phyloP scores from a whole-genome alignment of 305 asterid genomes.

The Solanum hybrid region DNA sequence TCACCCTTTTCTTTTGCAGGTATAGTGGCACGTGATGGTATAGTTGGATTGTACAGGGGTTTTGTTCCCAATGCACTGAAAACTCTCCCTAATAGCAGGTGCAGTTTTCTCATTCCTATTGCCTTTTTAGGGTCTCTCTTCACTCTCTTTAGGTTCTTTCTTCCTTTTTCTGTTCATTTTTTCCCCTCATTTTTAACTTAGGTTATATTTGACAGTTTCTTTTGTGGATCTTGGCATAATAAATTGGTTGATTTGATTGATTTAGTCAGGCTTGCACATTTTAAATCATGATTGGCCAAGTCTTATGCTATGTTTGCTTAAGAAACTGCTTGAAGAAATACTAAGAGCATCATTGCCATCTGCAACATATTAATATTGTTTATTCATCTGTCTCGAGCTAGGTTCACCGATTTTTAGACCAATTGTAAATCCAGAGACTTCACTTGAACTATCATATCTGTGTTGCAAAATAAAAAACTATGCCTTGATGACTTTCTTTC shows the following conservation, averaged over 20 bases:
- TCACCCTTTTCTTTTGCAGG: constrained; percentile 33
- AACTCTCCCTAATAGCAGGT: constrained; percentile 91
- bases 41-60: constrained; percentile 69
- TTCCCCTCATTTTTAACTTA: not conserved
- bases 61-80: constrained; percentile 75
- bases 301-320: not conserved
- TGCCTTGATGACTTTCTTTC: not conserved
- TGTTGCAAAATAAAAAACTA: not conserved
- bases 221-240: not conserved
- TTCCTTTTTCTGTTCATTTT: not conserved
- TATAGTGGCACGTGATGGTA: constrained; percentile 72
- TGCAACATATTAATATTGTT: not conserved
- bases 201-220: not conserved
- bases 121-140: not conserved
- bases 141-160: not conserved
- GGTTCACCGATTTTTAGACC: not conserved
- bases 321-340: not conserved
- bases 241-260: not conserved
- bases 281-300: not conserved
- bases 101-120: constrained; percentile 7
- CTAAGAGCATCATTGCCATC: not conserved
- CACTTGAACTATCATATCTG: not conserved
- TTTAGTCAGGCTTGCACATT: not conserved
- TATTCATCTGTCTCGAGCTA: not conserved
- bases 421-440: not conserved